These are phyloP conservation scores for Candida ficus DNA, from an alignment of 805 yeast genomes.

Conservation along the genomic window DNA sequence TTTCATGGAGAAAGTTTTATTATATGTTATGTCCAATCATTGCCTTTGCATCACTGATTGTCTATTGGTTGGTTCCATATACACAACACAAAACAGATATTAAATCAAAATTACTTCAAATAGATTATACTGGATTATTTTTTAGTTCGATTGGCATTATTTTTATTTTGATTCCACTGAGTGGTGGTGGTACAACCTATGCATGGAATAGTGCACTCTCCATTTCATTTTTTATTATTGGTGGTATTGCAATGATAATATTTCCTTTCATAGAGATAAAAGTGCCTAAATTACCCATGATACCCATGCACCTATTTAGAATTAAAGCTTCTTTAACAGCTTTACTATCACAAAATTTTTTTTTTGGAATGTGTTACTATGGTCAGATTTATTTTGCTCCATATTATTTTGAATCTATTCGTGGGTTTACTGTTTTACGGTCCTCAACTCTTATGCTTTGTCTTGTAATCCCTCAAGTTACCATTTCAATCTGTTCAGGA, in stretches of 20 bases:
- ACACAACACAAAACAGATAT: constrained; percentile 25
- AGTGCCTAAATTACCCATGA: constrained; percentile 46
- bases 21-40: constrained; percentile 32
- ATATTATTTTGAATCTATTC: constrained; percentile 28
- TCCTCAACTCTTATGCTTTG: constrained; percentile 6
- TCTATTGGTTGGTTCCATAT: constrained; percentile 18
- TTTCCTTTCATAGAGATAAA: constrained; percentile 48
- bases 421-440: constrained; percentile 23
- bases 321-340: constrained; percentile 26
- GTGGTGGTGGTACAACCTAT: constrained; percentile 54
- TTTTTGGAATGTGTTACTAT: constrained; percentile 44
- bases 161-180: constrained; percentile 43
- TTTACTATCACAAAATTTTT: constrained; percentile 30
- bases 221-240: constrained; percentile 32
- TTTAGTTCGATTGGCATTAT: constrained; percentile 42
- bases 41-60: neutral
- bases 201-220: constrained; percentile 39
- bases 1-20: constrained; percentile 37
- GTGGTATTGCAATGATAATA: constrained; percentile 30
- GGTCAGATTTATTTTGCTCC: constrained; percentile 44
- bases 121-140: constrained; percentile 49
- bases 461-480: constrained; percentile 7
- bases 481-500: constrained; percentile 7
- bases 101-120: constrained; percentile 27
- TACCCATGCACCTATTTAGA: constrained; percentile 43